Conservation (phyloP, 169 alveolate species). For the Plasmodium sp. region DNA sequence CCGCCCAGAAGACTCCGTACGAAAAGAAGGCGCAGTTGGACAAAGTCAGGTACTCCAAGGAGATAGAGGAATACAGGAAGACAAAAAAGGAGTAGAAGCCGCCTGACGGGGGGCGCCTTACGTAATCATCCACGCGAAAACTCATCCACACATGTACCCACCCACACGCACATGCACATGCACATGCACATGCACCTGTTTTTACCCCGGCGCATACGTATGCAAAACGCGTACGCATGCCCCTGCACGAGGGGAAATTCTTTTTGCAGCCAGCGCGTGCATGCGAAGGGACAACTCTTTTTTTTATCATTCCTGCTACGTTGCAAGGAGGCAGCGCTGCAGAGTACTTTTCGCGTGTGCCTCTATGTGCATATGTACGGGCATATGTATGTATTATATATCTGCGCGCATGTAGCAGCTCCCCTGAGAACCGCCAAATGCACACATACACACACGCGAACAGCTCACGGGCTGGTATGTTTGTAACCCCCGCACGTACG, state of each 20-base stretch:
- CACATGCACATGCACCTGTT: background rate
- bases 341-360: background rate
- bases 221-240: background rate
- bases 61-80: slow-evolving; percentile 84
- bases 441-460: background rate
- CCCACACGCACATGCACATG: background rate
- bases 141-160: background rate
- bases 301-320: background rate
- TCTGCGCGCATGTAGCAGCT: background rate
- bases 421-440: background rate
- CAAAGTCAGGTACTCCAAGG: slow-evolving; percentile 89
- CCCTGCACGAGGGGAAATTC: background rate
- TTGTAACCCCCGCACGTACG: background rate
- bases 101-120: background rate
- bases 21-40: slow-evolving; percentile 91
- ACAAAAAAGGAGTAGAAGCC: slow-evolving; percentile 37
- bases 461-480: background rate
- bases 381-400: background rate
- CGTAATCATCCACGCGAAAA: background rate
- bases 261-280: background rate
- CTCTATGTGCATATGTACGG: background rate
- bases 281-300: background rate
- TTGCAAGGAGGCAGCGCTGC: background rate
- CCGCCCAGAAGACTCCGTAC: slow-evolving; percentile 90
- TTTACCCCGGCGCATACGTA: background rate